These are phyloP conservation scores for Globisporangium middletonii DNA, from an alignment of 352 stramenopile genomes.

Conservation along the genomic window DNA sequence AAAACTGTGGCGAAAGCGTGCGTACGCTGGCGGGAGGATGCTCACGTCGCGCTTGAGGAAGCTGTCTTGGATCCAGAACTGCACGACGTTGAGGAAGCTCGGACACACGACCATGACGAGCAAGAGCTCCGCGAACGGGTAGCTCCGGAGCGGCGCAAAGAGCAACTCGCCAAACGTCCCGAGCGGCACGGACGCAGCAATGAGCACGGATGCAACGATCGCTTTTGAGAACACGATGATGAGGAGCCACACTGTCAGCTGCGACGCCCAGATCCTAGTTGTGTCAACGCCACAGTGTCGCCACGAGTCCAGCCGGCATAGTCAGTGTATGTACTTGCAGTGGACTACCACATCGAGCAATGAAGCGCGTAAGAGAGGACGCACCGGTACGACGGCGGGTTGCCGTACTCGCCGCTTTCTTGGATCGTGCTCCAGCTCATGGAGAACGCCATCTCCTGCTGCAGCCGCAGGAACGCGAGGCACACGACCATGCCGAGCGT, in stretches of 20 bases:
- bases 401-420: conserved; percentile 74
- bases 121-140: conserved; percentile 66
- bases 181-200: conserved; percentile 37
- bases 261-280: conserved; percentile 43
- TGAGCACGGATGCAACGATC: conserved; percentile 70
- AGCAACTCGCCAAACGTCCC: conserved; percentile 57
- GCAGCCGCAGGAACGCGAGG: conserved; percentile 62
- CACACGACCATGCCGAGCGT: conserved; percentile 78
- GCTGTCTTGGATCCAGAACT: conserved; percentile 86
- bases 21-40: conserved; percentile 51
- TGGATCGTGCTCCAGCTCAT: conserved; percentile 72
- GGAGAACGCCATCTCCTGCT: conserved; percentile 66
- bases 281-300: not conserved
- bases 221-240: conserved; percentile 81
- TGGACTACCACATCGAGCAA: not conserved
- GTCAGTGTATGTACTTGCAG: not conserved
- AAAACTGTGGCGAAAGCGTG: conserved; percentile 54
- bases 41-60: conserved; percentile 77
- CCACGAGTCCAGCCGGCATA: not conserved
- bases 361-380: not conserved
- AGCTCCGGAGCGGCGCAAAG: conserved; percentile 48
- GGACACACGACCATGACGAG: conserved; percentile 79
- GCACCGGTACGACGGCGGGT: conserved; percentile 55
- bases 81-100: conserved; percentile 79
- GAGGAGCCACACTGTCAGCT: conserved; percentile 53